Base-by-base conservation (phyloP, 2,329 filamentous ascomycete genomes). In the Sordariomycetes sp. region DNA sequence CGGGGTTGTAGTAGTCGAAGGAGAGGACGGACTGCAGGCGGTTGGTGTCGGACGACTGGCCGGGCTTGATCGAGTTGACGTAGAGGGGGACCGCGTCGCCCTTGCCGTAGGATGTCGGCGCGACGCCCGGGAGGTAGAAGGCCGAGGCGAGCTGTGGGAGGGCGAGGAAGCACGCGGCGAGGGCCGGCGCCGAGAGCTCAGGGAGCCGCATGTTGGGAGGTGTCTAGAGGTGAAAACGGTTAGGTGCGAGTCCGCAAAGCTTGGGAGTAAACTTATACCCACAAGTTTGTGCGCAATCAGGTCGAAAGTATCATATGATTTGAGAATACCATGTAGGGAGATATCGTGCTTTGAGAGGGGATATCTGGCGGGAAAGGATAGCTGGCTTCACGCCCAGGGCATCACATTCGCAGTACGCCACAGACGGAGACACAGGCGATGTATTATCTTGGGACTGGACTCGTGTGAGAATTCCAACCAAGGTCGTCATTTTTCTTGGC, bases 61-160 rank as follows among this genome's bases (percentile, higher is more conserved):
- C 85, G 3, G 94, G 93, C 50, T 90, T 94, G 66, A 99, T 87
- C 69, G 87, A 87, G 76, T 99, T 99, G 71, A 99, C 94, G 67
- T 89, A 87, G 54, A 99, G 82, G 25, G 92, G 90, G 25, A 99
- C 94, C 28, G 76, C 76, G 65, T 94, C 89, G 68, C 85, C 88
- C 57, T 78, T 75, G 66, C 89, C 85, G 77, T 99, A 99, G 59
- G 93, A 93, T 51, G 90, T 95, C 24, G 94, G 94, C 63, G 93
- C 92, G 65, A 97, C 91, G 65, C 94, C 94, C 43, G 93, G 94
- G 48, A 99, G 88, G 75, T 99, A 99, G 77, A 97, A 99, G 58
- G 90, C 90, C 2, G 84, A 79, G 16, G 78, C 73, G 40, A 84
- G 69, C 61, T 81, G 76, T 25, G 83, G 79, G 32, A 77, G 68